Evolutionary conservation across 164 flowering plant genomes (phyloP).

Genomic region (Protea cynaroides): DNA sequence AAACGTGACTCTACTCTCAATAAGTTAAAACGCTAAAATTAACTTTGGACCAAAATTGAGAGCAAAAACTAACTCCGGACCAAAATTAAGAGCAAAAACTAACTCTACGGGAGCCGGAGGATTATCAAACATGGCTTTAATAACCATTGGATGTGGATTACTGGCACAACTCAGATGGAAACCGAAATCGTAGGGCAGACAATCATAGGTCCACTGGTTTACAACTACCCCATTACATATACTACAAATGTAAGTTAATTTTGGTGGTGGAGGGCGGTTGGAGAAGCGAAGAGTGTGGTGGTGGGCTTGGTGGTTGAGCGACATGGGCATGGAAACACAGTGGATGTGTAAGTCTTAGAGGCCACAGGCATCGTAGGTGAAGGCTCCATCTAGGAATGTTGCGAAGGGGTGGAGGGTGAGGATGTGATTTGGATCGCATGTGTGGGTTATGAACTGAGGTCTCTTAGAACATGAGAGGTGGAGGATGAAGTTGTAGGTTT

Average conservation of each 20-base stretch:
- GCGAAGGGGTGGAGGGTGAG: slow-evolving; percentile 23
- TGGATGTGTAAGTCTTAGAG: slow-evolving; percentile 16
- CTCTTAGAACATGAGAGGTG: slow-evolving; percentile 20
- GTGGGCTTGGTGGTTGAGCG: slow-evolving; percentile 19
- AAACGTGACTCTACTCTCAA: no score
- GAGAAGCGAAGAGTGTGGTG: slow-evolving; percentile 19
- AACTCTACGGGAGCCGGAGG: no score
- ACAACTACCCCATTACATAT: neutral
- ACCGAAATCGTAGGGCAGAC: no score
- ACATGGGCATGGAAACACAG: slow-evolving; percentile 21
- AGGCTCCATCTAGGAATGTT: slow-evolving; percentile 18
- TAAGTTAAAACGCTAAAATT: no score
- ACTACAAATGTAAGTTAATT: neutral
- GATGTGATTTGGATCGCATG: slow-evolving; percentile 16
- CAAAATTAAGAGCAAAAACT: no score
- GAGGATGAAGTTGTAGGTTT: slow-evolving; percentile 24
- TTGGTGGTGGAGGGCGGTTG: slow-evolving; percentile 18
- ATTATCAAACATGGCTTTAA: no score
- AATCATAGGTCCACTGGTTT: no score
- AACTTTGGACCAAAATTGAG: no score
- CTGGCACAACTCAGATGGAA: no score
- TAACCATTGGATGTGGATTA: no score
- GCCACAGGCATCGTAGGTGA: slow-evolving; percentile 27
- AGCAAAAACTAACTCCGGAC: no score
- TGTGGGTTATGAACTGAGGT: slow-evolving; percentile 23